A percentile compares a stretch with the other conserved stretches of the same genome.
phyloP scores from a whole-genome alignment of 805 yeast species.

The Starmera dryadoides region DNA sequence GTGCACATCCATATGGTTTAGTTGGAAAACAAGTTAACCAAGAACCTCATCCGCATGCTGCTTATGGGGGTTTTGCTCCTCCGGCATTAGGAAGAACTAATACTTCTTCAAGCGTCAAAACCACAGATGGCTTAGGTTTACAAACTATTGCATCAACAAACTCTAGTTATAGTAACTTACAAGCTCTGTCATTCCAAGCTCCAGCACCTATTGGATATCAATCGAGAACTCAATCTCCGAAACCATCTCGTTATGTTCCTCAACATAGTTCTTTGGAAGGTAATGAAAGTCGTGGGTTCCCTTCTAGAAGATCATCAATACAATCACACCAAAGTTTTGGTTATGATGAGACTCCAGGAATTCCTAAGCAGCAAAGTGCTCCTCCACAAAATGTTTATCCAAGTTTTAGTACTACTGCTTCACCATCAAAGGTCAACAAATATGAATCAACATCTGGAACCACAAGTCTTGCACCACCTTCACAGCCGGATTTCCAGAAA shows the following conservation, averaged over 20 bases:
- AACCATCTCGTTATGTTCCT: slow-evolving; percentile 2
- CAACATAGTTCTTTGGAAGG: background rate
- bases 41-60: background rate
- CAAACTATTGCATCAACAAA: background rate
- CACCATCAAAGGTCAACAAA: background rate
- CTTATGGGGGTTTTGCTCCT: background rate
- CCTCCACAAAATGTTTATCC: background rate
- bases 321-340: slow-evolving; percentile 9
- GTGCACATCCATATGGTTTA: background rate
- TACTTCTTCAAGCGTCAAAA: background rate
- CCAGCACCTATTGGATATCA: background rate
- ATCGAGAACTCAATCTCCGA: background rate
- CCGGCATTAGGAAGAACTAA: slow-evolving; percentile 1
- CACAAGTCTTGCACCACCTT: no score
- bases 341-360: slow-evolving; percentile 2
- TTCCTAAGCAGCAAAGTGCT: background rate
- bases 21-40: background rate
- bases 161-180: background rate
- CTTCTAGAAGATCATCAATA: slow-evolving; percentile 14
- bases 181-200: background rate
- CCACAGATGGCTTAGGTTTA: background rate
- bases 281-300: background rate
- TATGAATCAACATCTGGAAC: no score
- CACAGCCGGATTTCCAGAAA: no score
- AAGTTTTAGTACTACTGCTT: background rate